Base-by-base conservation (phyloP, 2,329 filamentous ascomycete species). In the Fusarium devonianum region DNA sequence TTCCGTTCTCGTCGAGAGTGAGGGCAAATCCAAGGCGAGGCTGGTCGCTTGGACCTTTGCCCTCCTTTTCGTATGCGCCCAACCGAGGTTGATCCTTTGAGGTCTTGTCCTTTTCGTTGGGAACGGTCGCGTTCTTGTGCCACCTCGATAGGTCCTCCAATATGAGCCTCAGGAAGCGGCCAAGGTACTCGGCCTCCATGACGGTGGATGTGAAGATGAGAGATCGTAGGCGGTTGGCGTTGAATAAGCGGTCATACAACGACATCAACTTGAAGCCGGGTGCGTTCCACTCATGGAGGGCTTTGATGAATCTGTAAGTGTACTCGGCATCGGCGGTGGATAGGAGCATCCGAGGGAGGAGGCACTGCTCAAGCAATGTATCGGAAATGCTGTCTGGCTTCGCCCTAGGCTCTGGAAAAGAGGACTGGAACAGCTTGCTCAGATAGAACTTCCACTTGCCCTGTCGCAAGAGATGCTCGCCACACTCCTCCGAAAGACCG, bases 151-250 rank as follows among this genome's bases (percentile, higher is more conserved):
- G 78, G 59, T 97, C 91, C 51, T 86, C 83, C 9, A 99, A 75
- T 2, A 94, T 78, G 53, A 93, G 86, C 65, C 88, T 90, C 44
- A 99, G 74, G 71, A 99, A 97, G 17, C 90, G 89, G 10, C 92
- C 94, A n/a, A 99, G 77, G 60, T 96, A 91, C 69, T 96, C 90
- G 0, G 92, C 90, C 72, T 99, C 95, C 45, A 91, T 87, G 17
- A 93, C 87, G 0, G 92, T 96, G 68, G 89, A 95, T 36, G 88
- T 86, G 69, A 96, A 97, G 47, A 99, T 91, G 39, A 97, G 81
- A 7, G 87, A 82, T 2, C 89, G 85, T 13, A 97, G 78, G 48
- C 89, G 82, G 65, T 95, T 91, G 49, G 92, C 84, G 63, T 86
- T 86, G 73, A 99, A 96, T 1, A 99, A 78, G 12, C 89, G 85